Conservation (phyloP, 495 filamentous ascomycete species). For the Penicillium cinerascens region DNA sequence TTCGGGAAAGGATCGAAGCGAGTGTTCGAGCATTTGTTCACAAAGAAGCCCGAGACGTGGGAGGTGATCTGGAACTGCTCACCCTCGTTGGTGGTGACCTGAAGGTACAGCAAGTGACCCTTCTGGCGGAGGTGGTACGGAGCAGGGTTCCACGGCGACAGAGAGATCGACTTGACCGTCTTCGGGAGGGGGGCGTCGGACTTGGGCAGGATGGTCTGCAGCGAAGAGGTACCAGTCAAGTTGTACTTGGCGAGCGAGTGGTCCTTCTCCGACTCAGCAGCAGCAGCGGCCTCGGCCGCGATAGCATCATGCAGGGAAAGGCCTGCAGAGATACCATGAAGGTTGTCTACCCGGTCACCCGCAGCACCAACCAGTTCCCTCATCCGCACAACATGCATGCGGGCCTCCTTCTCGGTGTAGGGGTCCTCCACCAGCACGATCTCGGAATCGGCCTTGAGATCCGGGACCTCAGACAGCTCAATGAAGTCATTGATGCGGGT, state of each 20-base stretch:
- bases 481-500: constrained; percentile 90
- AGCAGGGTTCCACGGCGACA: constrained; percentile 95
- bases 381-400: constrained; percentile 86
- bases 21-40: constrained; percentile 85
- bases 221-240: constrained; percentile 61
- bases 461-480: constrained; percentile 88
- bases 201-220: constrained; percentile 68
- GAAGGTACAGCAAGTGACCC: constrained; percentile 90
- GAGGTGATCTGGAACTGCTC: constrained; percentile 91
- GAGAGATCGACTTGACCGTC: constrained; percentile 80
- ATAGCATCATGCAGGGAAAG: constrained; percentile 81
- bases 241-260: constrained; percentile 66
- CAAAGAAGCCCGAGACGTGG: constrained; percentile 90
- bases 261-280: constrained; percentile 48
- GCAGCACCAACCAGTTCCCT: constrained; percentile 90
- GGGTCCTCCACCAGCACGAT: constrained; percentile 87
- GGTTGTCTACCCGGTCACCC: constrained; percentile 78
- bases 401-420: constrained; percentile 97
- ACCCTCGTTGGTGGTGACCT: constrained; percentile 83
- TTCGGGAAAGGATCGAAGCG: constrained; percentile 89
- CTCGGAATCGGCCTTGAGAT: constrained; percentile 67
- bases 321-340: constrained; percentile 87
- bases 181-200: constrained; percentile 66
- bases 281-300: constrained; percentile 40
- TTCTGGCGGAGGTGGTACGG: constrained; percentile 85